phyloP scores from a whole-genome alignment of 164 flowering plant species.

The Piper betle region DNA sequence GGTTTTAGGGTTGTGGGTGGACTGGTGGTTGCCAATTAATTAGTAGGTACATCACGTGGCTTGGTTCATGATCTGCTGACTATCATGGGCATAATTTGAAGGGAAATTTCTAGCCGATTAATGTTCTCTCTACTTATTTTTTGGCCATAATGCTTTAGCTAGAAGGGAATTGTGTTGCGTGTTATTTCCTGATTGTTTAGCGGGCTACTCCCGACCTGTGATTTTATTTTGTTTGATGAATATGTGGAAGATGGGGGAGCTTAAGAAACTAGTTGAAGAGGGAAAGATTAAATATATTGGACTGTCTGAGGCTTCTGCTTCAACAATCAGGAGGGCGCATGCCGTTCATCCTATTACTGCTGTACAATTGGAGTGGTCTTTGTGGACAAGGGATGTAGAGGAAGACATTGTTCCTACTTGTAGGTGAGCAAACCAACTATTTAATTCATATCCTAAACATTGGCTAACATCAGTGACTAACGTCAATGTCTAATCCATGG shows the following conservation, averaged over 20 bases:
- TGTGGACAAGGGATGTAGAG: background rate
- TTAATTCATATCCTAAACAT: background rate
- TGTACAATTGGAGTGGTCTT: background rate
- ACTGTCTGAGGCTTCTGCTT: background rate
- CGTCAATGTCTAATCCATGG: background rate
- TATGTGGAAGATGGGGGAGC: constrained; percentile 7
- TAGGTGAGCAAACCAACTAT: background rate
- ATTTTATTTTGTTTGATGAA: background rate
- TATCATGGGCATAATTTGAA: too few species aligned
- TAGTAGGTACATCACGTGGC: too few species aligned
- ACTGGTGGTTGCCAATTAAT: too few species aligned
- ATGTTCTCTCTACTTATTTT: too few species aligned
- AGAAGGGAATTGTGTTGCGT: too few species aligned
- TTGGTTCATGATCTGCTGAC: too few species aligned
- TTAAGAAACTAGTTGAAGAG: constrained; percentile 17
- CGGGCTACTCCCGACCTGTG: too few species aligned
- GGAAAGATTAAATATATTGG: constrained; percentile 10
- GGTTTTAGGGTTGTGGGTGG: too few species aligned
- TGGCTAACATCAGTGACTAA: background rate
- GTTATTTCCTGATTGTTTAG: too few species aligned
- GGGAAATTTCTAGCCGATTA: too few species aligned
- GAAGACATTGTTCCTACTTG: background rate
- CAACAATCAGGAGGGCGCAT: constrained; percentile 1
- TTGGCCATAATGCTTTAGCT: too few species aligned
- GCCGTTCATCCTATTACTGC: background rate